phyloP scores from a whole-genome alignment of 2,329 filamentous ascomycete species.

The Hymenoscyphus salicellus region DNA sequence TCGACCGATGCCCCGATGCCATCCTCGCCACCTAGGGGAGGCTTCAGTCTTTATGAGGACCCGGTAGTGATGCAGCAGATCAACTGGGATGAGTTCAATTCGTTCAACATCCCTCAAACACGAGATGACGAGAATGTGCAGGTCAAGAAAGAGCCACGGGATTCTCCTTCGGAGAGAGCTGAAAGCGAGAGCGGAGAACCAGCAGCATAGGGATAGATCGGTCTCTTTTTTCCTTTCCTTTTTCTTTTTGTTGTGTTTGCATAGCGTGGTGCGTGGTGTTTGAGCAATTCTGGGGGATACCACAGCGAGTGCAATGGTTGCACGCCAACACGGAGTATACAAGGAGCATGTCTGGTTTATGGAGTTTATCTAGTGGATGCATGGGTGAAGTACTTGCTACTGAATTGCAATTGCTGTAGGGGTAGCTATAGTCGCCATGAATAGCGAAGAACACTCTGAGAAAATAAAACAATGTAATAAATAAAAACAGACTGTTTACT shows the following conservation, averaged over 20 bases:
- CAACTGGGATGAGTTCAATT: slow-evolving; percentile 31
- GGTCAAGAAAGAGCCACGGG: slow-evolving; percentile 27
- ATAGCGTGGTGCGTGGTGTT: slow-evolving; percentile 26
- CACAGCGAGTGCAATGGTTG: neutral
- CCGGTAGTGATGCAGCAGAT: slow-evolving; percentile 26
- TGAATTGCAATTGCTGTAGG: neutral
- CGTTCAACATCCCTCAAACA: slow-evolving; percentile 10
- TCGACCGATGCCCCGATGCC: slow-evolving; percentile 45
- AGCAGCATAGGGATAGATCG: slow-evolving; percentile 5
- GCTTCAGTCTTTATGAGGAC: slow-evolving; percentile 37
- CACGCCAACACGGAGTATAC: slow-evolving; percentile 5
- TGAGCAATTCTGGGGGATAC: slow-evolving; percentile 12
- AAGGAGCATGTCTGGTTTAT: slow-evolving; percentile 6
- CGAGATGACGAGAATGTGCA: slow-evolving; percentile 11
- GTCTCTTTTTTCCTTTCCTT: slow-evolving; percentile 5
- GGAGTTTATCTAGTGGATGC: neutral
- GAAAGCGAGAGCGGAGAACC: slow-evolving; percentile 8
- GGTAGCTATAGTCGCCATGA: neutral
- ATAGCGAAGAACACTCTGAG: neutral
- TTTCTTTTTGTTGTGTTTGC: slow-evolving; percentile 17
- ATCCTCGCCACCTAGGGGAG: slow-evolving; percentile 41
- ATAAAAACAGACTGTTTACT: neutral
- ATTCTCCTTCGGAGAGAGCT: slow-evolving; percentile 18
- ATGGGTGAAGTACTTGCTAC: neutral
- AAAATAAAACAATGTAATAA: neutral